Conservation (phyloP, 2,329 filamentous ascomycete genomes). For the Bipolaris gigantea region DNA sequence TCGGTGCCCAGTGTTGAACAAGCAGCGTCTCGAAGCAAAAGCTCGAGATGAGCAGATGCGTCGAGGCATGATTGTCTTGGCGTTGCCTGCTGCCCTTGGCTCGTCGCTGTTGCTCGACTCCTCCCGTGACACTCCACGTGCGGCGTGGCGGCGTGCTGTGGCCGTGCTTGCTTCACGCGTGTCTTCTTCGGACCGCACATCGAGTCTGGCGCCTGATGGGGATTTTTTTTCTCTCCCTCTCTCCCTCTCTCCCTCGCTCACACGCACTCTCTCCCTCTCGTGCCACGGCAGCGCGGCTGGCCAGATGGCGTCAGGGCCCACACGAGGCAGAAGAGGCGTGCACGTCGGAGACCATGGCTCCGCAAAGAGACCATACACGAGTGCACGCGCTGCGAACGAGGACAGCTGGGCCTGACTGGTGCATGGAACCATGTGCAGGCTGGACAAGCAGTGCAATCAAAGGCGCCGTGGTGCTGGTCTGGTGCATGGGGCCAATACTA, state of each 20-base stretch:
- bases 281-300: slow-evolving; percentile 9
- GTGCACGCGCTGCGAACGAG: not conserved
- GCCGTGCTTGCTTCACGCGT: not conserved
- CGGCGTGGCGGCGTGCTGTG: not conserved
- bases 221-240: not conserved
- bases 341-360: not conserved
- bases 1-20: not conserved
- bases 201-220: slow-evolving; percentile 6
- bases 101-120: not conserved
- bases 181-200: not conserved
- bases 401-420: not conserved
- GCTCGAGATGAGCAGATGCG: not conserved
- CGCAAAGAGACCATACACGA: not conserved
- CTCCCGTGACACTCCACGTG: not conserved
- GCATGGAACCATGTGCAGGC: not conserved
- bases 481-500: not conserved
- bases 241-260: slow-evolving; percentile 2
- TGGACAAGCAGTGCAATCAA: not conserved
- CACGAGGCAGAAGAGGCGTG: slow-evolving; percentile 8
- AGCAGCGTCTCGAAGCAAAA: not conserved
- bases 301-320: slow-evolving; percentile 5
- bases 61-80: not conserved
- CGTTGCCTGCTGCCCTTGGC: not conserved
- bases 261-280: slow-evolving; percentile 4
- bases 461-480: not conserved